Base-by-base conservation (phyloP, 805 yeast genomes). In the Ogataea salicorniae region DNA sequence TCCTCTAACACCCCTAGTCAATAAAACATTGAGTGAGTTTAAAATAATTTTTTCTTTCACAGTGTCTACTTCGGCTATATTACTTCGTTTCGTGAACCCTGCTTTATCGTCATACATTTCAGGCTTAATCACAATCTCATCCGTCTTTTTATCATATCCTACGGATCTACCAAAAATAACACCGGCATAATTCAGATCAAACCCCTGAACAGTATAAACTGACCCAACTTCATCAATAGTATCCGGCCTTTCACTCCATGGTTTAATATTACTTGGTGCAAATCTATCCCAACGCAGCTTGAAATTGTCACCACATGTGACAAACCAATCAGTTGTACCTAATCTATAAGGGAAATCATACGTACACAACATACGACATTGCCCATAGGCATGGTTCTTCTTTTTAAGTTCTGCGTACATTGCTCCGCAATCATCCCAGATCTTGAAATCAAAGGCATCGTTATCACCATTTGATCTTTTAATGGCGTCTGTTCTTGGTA, bases 171-270 rank as follows among this genome's bases (percentile, higher is more conserved):
- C 78, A 14, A 74, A 45, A 4, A 74, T 73, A 0, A 74, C 73
- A 39, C 73, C 77, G 2, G 76, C 75, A 52, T 70, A 74, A 51
- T 73, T 73, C 46, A 74, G 53, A 55, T 74, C 78, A 52, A 73
- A 74, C 1, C 78, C 78, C 56, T 73, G 78, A 18, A 74, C 61
- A 0, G 78, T 73, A 46, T 74, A 74, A 4, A 73, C 77, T 18
- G 75, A 70, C 0, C 78, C 78, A 37, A 73, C 76, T 54, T 73
- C 77, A 31, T 72, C 73, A 38, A 73, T 70, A 1, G 75, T 71
- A 40, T 73, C 76, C 0, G 61, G 59, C 36, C 77, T 54, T 52
- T 73, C 77, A 45, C 74, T 68, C 78, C 78, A 74, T 15, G 77
- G 78, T 2, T 61, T 55, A 4, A 61, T 55, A 8, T 64, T 65